Evolutionary conservation across 805 yeast genomes (phyloP).

Genomic region (Pichia manshurica): DNA sequence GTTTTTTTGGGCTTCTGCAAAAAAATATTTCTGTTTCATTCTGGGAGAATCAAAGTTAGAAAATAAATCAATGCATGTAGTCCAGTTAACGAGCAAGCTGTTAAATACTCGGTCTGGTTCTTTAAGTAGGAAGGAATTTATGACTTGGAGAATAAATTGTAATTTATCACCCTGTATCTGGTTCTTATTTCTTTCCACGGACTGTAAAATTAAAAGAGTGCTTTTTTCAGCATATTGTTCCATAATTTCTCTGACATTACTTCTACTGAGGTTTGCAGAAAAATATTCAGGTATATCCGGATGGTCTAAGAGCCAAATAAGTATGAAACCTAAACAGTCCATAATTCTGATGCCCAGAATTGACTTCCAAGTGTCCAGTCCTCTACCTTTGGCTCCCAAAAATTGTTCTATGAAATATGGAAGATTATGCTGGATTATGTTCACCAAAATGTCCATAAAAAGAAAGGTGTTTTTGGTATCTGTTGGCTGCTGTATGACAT

Average conservation of each 20-base stretch:
- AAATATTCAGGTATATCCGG: slow-evolving; percentile 1
- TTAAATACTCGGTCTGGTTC: background rate
- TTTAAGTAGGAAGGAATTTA: background rate
- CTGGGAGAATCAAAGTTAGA: background rate
- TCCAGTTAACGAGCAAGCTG: slow-evolving; percentile 5
- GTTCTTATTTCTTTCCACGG: background rate
- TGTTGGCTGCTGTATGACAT: background rate
- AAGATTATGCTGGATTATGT: background rate
- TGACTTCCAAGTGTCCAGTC: slow-evolving; percentile 4
- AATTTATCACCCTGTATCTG: background rate
- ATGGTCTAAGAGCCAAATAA: slow-evolving; percentile 7
- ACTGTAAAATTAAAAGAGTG: background rate
- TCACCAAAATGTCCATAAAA: slow-evolving; percentile 6
- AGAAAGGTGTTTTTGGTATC: slow-evolving; percentile 9
- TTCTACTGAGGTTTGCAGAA: background rate
- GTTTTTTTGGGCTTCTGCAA: slow-evolving; percentile 1
- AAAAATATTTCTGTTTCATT: background rate
- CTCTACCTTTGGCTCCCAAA: background rate
- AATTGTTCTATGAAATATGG: background rate
- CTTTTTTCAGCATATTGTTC: background rate
- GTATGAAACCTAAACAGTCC: slow-evolving; percentile 11
- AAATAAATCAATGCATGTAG: background rate
- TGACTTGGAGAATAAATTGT: background rate
- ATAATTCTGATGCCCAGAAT: slow-evolving; percentile 16
- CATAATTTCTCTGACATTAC: background rate